Evolutionary conservation across 768 basidiomycete species (phyloP).

Genomic region (Aureoboletus auriporus): DNA sequence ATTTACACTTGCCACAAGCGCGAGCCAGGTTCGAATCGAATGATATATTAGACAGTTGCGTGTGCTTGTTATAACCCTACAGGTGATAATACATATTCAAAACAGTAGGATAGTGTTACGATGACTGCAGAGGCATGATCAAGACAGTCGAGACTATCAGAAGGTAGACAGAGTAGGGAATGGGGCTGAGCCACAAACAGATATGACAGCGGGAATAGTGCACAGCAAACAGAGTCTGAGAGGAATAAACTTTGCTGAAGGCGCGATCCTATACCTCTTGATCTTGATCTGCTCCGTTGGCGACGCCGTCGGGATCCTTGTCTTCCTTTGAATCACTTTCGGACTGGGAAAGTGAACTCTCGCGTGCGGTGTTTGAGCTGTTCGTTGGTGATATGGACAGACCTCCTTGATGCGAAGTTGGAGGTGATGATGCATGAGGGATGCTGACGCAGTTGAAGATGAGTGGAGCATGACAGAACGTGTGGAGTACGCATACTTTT

Average conservation of each 20-base stretch:
- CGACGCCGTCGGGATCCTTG: conserved; percentile 3
- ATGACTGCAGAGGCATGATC: conserved; percentile 9
- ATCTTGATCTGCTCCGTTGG: conserved; percentile 12
- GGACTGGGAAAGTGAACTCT: conserved; percentile 40
- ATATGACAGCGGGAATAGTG: conserved; percentile 23
- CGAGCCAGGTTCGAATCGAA: conserved; percentile 1
- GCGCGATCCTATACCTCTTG: conserved; percentile 13
- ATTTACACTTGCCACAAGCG: conserved; percentile 10
- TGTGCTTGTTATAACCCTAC: conserved; percentile 20
- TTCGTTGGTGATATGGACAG: conserved; percentile 77
- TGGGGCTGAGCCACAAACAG: conserved; percentile 16
- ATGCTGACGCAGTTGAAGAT: conserved; percentile 49
- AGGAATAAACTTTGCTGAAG: background rate
- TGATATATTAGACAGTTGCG: conserved; percentile 18
- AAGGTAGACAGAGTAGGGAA: conserved; percentile 9
- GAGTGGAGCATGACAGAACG: background rate
- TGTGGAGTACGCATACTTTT: conserved; percentile 60
- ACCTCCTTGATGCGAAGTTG: conserved; percentile 45
- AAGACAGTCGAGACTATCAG: conserved; percentile 15
- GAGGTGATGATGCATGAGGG: conserved; percentile 82
- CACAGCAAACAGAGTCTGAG: conserved; percentile 9
- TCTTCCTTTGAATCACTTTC: conserved; percentile 21
- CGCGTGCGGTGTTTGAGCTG: conserved; percentile 61
- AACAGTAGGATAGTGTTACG: conserved; percentile 20
- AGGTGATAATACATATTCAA: conserved; percentile 29